Base-by-base conservation (phyloP, 140 eudicot genomes). In the Oenanthe javanica region DNA sequence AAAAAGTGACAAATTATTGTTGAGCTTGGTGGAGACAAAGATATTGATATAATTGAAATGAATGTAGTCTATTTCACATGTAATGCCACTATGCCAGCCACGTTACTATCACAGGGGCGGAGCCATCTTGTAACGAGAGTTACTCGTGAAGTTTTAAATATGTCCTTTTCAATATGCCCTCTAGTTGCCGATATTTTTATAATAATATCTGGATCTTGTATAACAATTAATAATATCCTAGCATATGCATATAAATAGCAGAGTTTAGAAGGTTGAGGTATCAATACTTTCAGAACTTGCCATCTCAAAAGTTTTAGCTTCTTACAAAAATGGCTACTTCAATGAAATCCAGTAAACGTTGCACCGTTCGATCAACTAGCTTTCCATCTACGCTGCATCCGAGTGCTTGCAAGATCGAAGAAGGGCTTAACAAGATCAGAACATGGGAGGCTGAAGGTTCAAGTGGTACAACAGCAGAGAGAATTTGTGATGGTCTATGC, bases 381-480 rank as follows among this genome's bases (percentile, higher is more conserved):
- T 84, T 91, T 85, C 96, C 96, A 40, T 48, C 83, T 7, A 82
- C 88, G 76, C 81, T 87, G 55, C 89, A 85, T 54, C 91, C 93
- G 0, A 81, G 78, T 66, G 79, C 80, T 49, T 9, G 42, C 51
- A 42, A 46, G 49, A 82, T 79, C 55, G 76, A 84, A 78, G 72
- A 87, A n/a, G 83, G 80, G 84, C 77, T 87, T 9, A 72, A 64
- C 72, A 79, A 52, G 79, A 79, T 84, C 80, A 82, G 79, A 75
- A 18, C 78, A 47, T 75, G 77, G 77, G 75, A 74, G 48, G 77
- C 77, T 12, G 54, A 72, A 42, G 40, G 79, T 38, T 66, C 78
- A 31, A 47, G 79, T 15, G 69, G 42, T 0, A 31, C 64, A 64
- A 80, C 77, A 2, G 80, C 81, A 5, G 81, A 84, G 23, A 79